A percentile compares a stretch with the other conserved stretches of the same genome.
Conservation (phyloP, 2,329 filamentous ascomycete genomes). For the Endoconidiophora laricicola region DNA sequence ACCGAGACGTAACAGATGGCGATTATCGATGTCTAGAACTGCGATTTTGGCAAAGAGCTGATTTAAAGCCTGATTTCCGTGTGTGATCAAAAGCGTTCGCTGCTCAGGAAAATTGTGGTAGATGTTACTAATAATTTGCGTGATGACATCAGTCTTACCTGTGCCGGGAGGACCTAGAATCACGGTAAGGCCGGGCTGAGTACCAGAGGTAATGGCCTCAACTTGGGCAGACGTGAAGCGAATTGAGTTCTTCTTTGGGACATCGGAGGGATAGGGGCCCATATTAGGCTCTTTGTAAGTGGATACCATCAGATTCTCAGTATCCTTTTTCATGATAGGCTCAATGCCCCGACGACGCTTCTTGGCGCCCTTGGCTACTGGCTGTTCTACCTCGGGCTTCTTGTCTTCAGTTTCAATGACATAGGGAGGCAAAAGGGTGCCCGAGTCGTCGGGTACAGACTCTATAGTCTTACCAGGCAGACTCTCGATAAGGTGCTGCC, state of each 20-base stretch:
- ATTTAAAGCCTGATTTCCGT: conserved; percentile 95
- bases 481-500: conserved; percentile 83
- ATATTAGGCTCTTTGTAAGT: conserved; percentile 81
- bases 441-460: conserved; percentile 51
- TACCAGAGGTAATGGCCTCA: conserved; percentile 83
- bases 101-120: conserved; percentile 96
- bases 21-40: conserved; percentile 87
- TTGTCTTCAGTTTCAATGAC: conserved; percentile 53
- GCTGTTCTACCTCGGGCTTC: conserved; percentile 28
- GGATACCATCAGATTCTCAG: conserved; percentile 61
- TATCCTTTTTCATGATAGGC: conserved; percentile 41
- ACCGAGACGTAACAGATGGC: conserved; percentile 79
- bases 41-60: conserved; percentile 97
- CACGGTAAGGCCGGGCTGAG: conserved; percentile 83
- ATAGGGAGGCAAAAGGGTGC: conserved; percentile 75
- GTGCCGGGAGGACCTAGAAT: conserved; percentile 92
- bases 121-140: conserved; percentile 96
- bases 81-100: conserved; percentile 79
- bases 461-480: conserved; percentile 78
- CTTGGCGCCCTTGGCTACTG: conserved; percentile 36
- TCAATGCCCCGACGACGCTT: conserved; percentile 73
- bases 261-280: conserved; percentile 76
- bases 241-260: conserved; percentile 63
- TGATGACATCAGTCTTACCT: conserved; percentile 97
- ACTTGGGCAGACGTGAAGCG: conserved; percentile 85